phyloP scores from a whole-genome alignment of 768 basidiomycete genomes.

The Ephemerocybe angulata region DNA sequence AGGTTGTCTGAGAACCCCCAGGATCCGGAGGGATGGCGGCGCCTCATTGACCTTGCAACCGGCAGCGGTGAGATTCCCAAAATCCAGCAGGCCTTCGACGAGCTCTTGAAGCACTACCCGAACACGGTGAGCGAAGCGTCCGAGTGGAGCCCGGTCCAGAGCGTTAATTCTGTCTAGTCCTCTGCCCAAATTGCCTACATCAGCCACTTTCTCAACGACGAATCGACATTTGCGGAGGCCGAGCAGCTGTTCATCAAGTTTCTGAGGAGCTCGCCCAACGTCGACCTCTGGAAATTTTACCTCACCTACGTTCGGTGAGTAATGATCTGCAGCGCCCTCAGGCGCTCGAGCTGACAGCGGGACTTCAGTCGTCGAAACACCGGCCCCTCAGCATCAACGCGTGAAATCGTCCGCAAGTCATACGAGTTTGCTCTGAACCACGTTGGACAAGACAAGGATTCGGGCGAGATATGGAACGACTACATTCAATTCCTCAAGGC shows the following conservation, averaged over 20 bases:
- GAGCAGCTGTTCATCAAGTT: slow-evolving; percentile 89
- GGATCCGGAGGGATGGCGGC: slow-evolving; percentile 77
- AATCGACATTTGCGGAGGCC: slow-evolving; percentile 66
- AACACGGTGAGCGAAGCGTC: slow-evolving; percentile 67
- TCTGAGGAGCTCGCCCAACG: slow-evolving; percentile 78
- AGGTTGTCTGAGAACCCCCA: slow-evolving; percentile 65
- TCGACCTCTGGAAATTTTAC: slow-evolving; percentile 92
- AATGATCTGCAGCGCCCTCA: too few relatives aligned
- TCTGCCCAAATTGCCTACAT: slow-evolving; percentile 84
- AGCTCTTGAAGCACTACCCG: slow-evolving; percentile 79
- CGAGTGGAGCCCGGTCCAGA: not conserved
- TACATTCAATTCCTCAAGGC: slow-evolving; percentile 87
- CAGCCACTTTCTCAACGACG: slow-evolving; percentile 65
- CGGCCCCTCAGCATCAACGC: slow-evolving; percentile 59
- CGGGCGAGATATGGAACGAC: slow-evolving; percentile 90
- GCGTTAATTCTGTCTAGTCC: slow-evolving; percentile 43
- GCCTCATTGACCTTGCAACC: slow-evolving; percentile 75
- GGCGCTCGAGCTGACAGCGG: slow-evolving; percentile 8
- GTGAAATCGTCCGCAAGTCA: slow-evolving; percentile 78
- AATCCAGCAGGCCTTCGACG: slow-evolving; percentile 79
- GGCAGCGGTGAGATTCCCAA: slow-evolving; percentile 71
- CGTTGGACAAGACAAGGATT: slow-evolving; percentile 89
- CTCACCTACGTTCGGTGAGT: slow-evolving; percentile 87
- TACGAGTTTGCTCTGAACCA: slow-evolving; percentile 91
- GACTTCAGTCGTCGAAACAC: slow-evolving; percentile 57